Conservation (phyloP, 208 protist species). For the Balamuthia mandrillaris region DNA sequence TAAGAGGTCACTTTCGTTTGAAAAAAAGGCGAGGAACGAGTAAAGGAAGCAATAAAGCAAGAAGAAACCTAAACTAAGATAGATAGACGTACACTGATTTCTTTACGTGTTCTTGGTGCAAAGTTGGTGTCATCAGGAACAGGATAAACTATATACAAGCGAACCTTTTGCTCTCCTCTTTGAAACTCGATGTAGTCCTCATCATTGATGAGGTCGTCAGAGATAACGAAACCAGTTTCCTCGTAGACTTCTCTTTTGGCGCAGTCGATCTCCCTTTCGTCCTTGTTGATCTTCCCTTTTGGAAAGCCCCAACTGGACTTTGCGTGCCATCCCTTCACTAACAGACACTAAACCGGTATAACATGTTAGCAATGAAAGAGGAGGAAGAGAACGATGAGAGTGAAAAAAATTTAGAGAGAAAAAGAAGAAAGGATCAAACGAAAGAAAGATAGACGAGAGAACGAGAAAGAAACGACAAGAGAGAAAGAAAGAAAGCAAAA, state of each 20-base stretch:
- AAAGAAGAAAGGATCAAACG: too few relatives aligned
- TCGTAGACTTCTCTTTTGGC: constrained; percentile 54
- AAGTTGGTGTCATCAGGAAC: constrained; percentile 52
- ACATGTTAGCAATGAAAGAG: too few relatives aligned
- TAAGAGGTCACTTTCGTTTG: too few relatives aligned
- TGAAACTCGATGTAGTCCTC: constrained; percentile 44
- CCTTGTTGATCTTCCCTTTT: constrained; percentile 67
- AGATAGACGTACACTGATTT: constrained; percentile 48
- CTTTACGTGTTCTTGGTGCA: constrained; percentile 50
- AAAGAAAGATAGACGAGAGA: too few relatives aligned
- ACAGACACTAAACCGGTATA: too few relatives aligned
- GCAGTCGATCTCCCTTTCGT: constrained; percentile 51
- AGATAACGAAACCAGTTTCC: constrained; percentile 47
- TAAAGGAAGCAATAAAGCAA: background rate
- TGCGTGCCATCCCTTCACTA: constrained; percentile 52
- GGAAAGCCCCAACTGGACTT: constrained; percentile 60
- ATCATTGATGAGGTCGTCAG: constrained; percentile 5
- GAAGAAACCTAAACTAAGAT: background rate
- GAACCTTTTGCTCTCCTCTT: background rate
- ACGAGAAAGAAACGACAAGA: too few relatives aligned
- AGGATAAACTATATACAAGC: constrained; percentile 47
- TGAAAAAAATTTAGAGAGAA: too few relatives aligned
- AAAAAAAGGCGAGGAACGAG: background rate
- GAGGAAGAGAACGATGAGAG: too few relatives aligned
- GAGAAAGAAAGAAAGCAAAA: too few relatives aligned